Evolutionary conservation across 495 filamentous ascomycete species (phyloP), one percentile per base, ranked within the genome.

Genomic region (Tuber indicum): DNA sequence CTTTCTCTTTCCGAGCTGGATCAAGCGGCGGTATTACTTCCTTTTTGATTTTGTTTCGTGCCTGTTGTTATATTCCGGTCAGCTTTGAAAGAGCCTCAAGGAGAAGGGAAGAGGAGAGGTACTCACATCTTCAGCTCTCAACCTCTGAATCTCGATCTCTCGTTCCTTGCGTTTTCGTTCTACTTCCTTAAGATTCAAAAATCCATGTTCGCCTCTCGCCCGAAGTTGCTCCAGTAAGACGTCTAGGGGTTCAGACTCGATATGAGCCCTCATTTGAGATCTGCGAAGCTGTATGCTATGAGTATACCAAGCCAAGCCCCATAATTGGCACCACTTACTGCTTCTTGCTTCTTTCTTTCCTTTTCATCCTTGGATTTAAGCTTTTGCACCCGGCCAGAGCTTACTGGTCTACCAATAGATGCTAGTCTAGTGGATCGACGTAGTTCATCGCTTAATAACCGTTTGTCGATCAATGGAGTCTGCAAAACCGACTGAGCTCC

Each of bases 131-230:
- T 74, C 72, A 44, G 78, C 71, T 62, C 62, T 75, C 76, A 81
- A 71, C 36, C 45, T 77, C 49, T 73, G 21, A 26, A 81, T 81
- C 72, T 82, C 80, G 16, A 75, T 16, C 23, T 73, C 73, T 19
- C 79, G 76, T 66, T 78, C 75, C 26, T 58, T 72, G 3, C 80
- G 79, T 47, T 70, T 75, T 36, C 52, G 72, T 39, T 72, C 47
- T 17, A 81, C 79, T 21, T 81, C 72, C 42, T 76, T 69, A 42
- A 73, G 75, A 72, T 62, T 81, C 58, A 79, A 66, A 72, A 81
- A 81, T 19, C 79, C 72, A 14, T 75, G 52, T 49, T 36, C 44
- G 39, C 75, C 72, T 42, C 74, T 72, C 19, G 52, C 74, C 66
- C 71, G 75, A 26, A 80, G 78, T 47, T 80, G 78, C 12, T 79